These are phyloP conservation scores for Saccharomyces hybrid DNA, from an alignment of 1,139 yeast genomes.

Conservation along the genomic window DNA sequence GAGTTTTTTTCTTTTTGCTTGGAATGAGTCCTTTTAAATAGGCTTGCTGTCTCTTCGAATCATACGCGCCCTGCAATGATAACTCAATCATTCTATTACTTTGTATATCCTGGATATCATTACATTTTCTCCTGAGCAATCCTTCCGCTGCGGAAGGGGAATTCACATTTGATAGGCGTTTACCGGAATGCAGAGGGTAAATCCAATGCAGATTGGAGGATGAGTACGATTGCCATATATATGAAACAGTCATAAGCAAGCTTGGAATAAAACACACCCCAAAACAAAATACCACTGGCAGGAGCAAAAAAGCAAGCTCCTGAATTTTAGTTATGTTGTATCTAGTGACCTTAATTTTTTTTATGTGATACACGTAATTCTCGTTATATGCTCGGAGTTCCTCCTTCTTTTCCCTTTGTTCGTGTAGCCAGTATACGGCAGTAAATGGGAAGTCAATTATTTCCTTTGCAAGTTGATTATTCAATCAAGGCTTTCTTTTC, in stretches of 20 bases:
- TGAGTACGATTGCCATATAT: not conserved
- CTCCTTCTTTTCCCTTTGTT: not conserved
- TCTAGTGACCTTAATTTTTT: not conserved
- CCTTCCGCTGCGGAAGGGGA: not conserved
- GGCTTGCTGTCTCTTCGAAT: conserved; percentile 1
- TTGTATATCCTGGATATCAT: not conserved
- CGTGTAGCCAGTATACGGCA: not conserved
- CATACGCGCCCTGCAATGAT: not conserved
- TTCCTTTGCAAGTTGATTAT: no score
- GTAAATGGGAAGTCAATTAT: not conserved
- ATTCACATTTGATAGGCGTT: not conserved
- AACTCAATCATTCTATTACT: no score
- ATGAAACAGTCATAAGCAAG: not conserved
- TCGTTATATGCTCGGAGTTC: not conserved
- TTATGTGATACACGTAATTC: not conserved
- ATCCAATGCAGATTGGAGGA: not conserved
- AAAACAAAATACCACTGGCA: not conserved
- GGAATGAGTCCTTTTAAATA: not conserved
- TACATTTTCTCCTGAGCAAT: not conserved
- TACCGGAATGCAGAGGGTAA: not conserved
- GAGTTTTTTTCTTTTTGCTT: conserved; percentile 2
- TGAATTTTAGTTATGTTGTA: not conserved
- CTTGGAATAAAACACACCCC: not conserved
- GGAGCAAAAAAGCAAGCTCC: not conserved
- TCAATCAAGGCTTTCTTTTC: not conserved